Evolutionary conservation across 176 grass and related monocot genomes (phyloP).

Genomic region (Ensete glaucum): DNA sequence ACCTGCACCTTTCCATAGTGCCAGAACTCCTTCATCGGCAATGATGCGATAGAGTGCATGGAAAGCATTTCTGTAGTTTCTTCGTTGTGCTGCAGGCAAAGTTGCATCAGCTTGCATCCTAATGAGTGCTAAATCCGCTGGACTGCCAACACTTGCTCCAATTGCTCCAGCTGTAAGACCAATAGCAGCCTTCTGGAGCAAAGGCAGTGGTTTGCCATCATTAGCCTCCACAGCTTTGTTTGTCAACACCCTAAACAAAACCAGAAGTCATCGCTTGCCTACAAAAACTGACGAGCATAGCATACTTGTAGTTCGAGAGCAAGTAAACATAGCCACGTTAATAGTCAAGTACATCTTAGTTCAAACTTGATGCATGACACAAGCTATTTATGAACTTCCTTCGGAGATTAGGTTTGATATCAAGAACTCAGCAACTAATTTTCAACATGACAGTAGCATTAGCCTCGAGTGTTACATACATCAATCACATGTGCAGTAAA

Average conservation of each 20-base stretch:
- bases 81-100: slow-evolving; percentile 52
- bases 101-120: slow-evolving; percentile 91
- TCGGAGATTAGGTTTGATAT: no score
- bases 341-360: no score
- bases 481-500: no score
- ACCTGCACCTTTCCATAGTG: slow-evolving; percentile 88
- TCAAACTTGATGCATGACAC: no score
- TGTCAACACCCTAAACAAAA: slow-evolving; percentile 62
- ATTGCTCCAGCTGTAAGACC: slow-evolving; percentile 82
- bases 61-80: slow-evolving; percentile 85
- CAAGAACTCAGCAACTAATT: no score
- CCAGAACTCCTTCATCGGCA: slow-evolving; percentile 76
- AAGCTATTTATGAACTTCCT: no score
- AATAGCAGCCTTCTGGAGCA: slow-evolving; percentile 69
- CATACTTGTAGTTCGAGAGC: neutral
- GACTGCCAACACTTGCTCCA: slow-evolving; percentile 66
- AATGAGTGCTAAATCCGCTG: slow-evolving; percentile 79
- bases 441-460: no score
- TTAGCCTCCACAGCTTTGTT: slow-evolving; percentile 90
- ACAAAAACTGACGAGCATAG: neutral
- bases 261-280: neutral
- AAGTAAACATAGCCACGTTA: neutral
- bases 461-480: no score
- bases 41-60: slow-evolving; percentile 70
- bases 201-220: slow-evolving; percentile 66